Conservation (phyloP, 1,284 basidiomycete genomes). For the Ustilago vetiveriae region DNA sequence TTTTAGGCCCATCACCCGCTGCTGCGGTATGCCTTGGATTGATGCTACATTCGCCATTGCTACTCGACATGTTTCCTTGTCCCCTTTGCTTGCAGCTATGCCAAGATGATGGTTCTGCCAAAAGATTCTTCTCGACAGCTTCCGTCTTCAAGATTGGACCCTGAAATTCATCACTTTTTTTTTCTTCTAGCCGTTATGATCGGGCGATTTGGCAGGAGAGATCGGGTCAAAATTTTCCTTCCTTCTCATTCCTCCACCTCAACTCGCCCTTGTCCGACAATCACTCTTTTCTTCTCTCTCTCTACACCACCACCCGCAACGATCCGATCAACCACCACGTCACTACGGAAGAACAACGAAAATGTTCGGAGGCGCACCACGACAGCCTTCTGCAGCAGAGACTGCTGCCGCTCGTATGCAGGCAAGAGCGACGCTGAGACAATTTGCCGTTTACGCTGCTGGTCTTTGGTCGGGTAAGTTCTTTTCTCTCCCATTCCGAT, state of each 20-base stretch:
- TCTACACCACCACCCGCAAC: no score
- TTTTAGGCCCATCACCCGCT: background rate
- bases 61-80: constrained; percentile 15
- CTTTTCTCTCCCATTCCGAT: no score
- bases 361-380: constrained; percentile 50
- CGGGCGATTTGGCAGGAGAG: no score
- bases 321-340: no score
- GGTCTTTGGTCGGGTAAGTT: constrained; percentile 46
- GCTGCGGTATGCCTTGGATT: background rate
- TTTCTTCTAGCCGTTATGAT: background rate
- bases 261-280: background rate
- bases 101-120: constrained; percentile 2
- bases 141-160: no score
- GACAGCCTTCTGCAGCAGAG: constrained; percentile 31
- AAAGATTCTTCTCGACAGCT: no score
- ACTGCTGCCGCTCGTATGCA: constrained; percentile 31
- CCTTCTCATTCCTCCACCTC: background rate
- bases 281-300: background rate
- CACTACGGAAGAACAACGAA: no score
- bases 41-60: constrained; percentile 14
- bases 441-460: constrained; percentile 33
- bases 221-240: constrained; percentile 4
- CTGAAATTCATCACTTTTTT: background rate
- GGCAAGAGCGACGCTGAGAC: constrained; percentile 26
- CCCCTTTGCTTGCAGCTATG: no score